Evolutionary conservation across 2,329 filamentous ascomycete genomes (phyloP).

Genomic region (Lomentospora prolificans): DNA sequence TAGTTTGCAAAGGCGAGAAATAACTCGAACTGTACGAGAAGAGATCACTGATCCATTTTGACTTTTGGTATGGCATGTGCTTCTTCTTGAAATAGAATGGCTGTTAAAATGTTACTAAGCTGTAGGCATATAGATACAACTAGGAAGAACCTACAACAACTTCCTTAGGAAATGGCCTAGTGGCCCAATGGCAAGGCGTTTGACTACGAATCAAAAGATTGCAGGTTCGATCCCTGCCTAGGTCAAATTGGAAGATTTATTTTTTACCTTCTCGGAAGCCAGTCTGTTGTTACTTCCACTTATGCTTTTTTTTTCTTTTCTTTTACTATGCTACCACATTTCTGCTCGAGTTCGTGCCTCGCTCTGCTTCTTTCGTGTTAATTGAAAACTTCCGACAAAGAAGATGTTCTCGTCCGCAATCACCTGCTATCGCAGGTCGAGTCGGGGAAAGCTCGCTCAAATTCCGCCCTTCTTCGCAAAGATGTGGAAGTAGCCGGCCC

Average conservation of each 20-base stretch:
- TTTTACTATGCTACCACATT: neutral
- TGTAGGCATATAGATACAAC: neutral
- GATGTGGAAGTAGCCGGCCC: conserved; percentile 3
- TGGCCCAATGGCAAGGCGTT: conserved; percentile 4
- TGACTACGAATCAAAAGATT: conserved; percentile 4
- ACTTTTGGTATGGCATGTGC: too few relatives aligned
- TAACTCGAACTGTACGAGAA: too few relatives aligned
- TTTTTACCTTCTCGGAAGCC: neutral
- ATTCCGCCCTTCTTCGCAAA: neutral
- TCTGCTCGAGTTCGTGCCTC: neutral
- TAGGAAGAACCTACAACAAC: neutral
- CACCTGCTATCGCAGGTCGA: too few relatives aligned
- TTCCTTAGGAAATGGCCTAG: conserved; percentile 12
- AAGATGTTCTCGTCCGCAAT: too few relatives aligned
- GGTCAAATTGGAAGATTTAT: neutral
- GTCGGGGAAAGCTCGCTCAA: too few relatives aligned
- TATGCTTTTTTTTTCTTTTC: neutral
- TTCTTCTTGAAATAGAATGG: too few relatives aligned
- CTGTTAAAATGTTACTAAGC: neutral
- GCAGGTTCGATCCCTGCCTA: conserved; percentile 4
- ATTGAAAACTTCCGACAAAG: too few relatives aligned
- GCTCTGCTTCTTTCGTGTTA: too few relatives aligned
- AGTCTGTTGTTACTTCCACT: neutral
- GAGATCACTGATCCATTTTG: too few relatives aligned
- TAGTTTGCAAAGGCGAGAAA: neutral